Evolutionary conservation across 1,284 basidiomycete species (phyloP).

Genomic region (Ceratobasidium sp.): DNA sequence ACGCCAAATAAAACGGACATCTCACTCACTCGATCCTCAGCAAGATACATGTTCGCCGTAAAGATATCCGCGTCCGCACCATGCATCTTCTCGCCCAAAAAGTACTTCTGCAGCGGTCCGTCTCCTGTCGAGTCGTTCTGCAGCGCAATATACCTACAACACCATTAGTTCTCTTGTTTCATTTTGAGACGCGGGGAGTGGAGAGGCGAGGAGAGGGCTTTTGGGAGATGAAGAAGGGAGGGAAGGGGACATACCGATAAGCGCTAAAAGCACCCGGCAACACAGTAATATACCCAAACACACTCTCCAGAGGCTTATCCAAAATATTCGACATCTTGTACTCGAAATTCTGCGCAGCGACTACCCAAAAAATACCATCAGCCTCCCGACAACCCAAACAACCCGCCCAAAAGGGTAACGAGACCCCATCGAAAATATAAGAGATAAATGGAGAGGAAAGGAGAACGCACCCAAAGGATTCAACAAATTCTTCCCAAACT

Average conservation of each 20-base stretch:
- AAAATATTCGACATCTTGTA: conserved; percentile 95
- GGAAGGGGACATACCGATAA: conserved; percentile 89
- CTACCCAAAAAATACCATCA: no score
- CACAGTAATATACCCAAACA: conserved; percentile 93
- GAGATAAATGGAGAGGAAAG: conserved; percentile 52
- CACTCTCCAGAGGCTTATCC: conserved; percentile 93
- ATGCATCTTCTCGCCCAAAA: conserved; percentile 84
- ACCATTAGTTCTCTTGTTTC: no score
- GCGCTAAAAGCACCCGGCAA: conserved; percentile 90
- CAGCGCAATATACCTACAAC: no score
- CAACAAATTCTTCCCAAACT: conserved; percentile 79
- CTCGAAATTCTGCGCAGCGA: conserved; percentile 93
- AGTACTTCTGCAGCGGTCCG: conserved; percentile 29
- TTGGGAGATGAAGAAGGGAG: conserved; percentile 83
- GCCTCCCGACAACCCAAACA: no score
- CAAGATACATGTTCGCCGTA: conserved; percentile 63
- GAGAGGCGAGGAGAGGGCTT: no score
- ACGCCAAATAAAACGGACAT: no score
- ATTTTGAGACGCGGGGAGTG: no score
- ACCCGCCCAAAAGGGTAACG: no score
- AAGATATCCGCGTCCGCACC: conserved; percentile 79
- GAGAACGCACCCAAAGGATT: conserved; percentile 84
- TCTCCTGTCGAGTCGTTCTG: conserved; percentile 33
- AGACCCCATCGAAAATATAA: no score
- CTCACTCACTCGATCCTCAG: no score